phyloP scores from a whole-genome alignment of 257 asterid species.

The Agastache rugosa region DNA sequence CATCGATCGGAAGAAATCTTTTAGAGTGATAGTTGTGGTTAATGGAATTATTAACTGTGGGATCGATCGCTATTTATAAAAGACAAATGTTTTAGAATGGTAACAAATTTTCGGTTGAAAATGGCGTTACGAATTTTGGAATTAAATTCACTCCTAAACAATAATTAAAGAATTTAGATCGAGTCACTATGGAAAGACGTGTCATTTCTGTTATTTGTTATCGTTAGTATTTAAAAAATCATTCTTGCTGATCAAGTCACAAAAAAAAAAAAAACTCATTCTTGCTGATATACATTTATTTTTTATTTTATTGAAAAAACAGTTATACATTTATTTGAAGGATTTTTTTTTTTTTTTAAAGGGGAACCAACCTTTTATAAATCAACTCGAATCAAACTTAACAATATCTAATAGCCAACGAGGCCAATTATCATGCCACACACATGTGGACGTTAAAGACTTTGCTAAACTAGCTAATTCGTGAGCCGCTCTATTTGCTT shows the following conservation, averaged over 20 bases:
- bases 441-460: too few species aligned
- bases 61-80: slow-evolving; percentile 13
- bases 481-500: too few species aligned
- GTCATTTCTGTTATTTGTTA: neutral
- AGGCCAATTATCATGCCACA: too few species aligned
- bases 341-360: neutral
- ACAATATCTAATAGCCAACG: too few species aligned
- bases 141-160: neutral
- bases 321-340: neutral
- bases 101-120: slow-evolving; percentile 24
- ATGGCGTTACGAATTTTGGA: neutral
- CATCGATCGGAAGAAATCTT: too few species aligned
- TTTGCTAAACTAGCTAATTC: too few species aligned
- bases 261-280: too few species aligned
- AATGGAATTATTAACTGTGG: neutral
- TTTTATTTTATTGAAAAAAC: too few species aligned
- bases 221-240: neutral
- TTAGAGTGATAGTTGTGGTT: neutral
- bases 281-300: too few species aligned
- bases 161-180: neutral
- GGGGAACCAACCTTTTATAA: too few species aligned
- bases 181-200: neutral
- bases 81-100: neutral
- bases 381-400: too few species aligned
- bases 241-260: too few species aligned